Evolutionary conservation across 2,329 filamentous ascomycete species (phyloP).

Genomic region (Chrysosporium queenslandicum): DNA sequence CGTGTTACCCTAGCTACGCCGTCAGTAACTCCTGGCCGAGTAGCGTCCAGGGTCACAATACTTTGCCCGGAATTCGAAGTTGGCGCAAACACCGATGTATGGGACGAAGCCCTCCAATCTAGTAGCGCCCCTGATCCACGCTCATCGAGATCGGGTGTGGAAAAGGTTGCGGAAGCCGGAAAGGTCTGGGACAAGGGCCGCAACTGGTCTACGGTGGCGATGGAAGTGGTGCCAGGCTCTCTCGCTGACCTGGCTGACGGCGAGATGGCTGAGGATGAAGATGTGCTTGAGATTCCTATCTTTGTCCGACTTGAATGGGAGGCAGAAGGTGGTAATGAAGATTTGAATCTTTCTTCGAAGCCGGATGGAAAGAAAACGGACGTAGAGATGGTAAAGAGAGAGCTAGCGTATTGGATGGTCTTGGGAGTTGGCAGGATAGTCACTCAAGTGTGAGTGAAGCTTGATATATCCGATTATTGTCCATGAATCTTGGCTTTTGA

Average conservation of each 20-base stretch:
- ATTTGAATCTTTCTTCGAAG: slow-evolving; percentile 24
- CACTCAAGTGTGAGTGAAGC: slow-evolving; percentile 1
- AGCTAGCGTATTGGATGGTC: slow-evolving; percentile 93
- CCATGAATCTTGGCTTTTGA: background rate
- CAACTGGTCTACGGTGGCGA: slow-evolving; percentile 89
- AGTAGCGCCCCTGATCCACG: slow-evolving; percentile 34
- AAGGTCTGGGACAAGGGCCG: slow-evolving; percentile 93
- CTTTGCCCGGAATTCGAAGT: slow-evolving; percentile 91
- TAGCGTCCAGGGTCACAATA: slow-evolving; percentile 73
- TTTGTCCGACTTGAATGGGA: slow-evolving; percentile 91
- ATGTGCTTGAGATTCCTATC: slow-evolving; percentile 78
- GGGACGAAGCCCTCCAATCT: slow-evolving; percentile 76
- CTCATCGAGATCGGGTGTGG: slow-evolving; percentile 34
- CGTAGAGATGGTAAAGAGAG: slow-evolving; percentile 64
- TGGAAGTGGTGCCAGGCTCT: slow-evolving; percentile 67
- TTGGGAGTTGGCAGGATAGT: slow-evolving; percentile 72
- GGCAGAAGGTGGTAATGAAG: slow-evolving; percentile 44
- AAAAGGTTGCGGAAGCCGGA: slow-evolving; percentile 63
- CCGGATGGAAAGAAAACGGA: slow-evolving; percentile 32
- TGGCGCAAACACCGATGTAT: slow-evolving; percentile 84
- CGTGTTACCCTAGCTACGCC: slow-evolving; percentile 81
- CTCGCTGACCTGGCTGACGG: slow-evolving; percentile 25
- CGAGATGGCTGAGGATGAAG: slow-evolving; percentile 44
- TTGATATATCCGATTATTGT: background rate
- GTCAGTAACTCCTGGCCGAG: slow-evolving; percentile 63